Base-by-base conservation (phyloP, 352 stramenopile genomes). In the Phytophthora kernoviae region DNA sequence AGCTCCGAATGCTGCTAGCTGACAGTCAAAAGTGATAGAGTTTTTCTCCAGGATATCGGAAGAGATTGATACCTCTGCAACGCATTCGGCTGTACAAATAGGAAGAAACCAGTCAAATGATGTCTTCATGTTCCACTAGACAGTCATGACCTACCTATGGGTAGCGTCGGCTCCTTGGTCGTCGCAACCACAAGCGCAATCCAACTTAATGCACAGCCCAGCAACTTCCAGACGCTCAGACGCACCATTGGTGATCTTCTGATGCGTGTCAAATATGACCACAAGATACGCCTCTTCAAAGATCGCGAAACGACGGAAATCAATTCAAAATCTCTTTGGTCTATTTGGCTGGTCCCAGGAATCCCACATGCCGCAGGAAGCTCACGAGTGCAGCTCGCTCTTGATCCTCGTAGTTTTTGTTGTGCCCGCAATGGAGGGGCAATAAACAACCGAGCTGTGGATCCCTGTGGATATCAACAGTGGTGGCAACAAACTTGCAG, bases 391-490 rank as follows among this genome's bases (percentile, higher is more conserved):
- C 77, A 9, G 79, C 54, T 50, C 94, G 93, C 52, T 96, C 87
- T 3, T 54, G 53, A 18, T 93, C 83, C 33, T 79, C 73, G 37
- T 90, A 94, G 54, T 91, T 91, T 48, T 88, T 88, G 62, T 96
- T 96, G 55, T 96, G 87, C 7, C 86, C 87, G 37, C 87, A 96
- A 44, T 91, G 87, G 10, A 96, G 59, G 11, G 80, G 69, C 18
- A 96, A 62, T 11, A 96, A 65, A 6, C 60, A 76, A 5, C 86
- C 87, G 9, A 88, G 52, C 10, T 75, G 70, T 0, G 59, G 37
- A 50, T 83, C 65, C 43, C 49, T 3, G 64, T 80, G 30, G 65
- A 52, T 21, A 78, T 76, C 43, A 81, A 46, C 50, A 75, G 69
- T 27, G 71, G 48, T 6, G 14, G 27, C 63, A 58, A 26, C 15